These are phyloP conservation scores for Pichia cabralensis DNA, from an alignment of 805 yeast genomes.

Conservation along the genomic window DNA sequence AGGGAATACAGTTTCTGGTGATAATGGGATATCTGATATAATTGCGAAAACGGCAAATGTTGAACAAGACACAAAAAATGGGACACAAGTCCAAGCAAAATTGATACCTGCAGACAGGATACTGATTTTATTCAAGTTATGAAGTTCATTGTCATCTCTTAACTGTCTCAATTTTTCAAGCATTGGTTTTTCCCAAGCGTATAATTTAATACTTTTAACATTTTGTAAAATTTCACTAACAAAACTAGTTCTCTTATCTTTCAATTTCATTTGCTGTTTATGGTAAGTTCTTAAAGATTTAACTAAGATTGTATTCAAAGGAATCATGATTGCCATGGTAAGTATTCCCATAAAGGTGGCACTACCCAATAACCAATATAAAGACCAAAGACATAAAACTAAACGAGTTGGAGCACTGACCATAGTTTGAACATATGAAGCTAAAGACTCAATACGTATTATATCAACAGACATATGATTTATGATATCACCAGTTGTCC, in stretches of 20 bases:
- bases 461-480: conserved; percentile 75
- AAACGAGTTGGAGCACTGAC: conserved; percentile 53
- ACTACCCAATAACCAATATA: conserved; percentile 46
- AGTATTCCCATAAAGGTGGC: conserved; percentile 50
- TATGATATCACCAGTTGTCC: conserved; percentile 70
- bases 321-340: conserved; percentile 46
- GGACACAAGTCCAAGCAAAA: conserved; percentile 57
- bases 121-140: conserved; percentile 40
- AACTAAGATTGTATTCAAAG: conserved; percentile 42
- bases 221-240: conserved; percentile 51
- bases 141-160: conserved; percentile 50
- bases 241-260: conserved; percentile 48
- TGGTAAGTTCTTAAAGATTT: conserved; percentile 35
- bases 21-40: conserved; percentile 37
- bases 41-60: conserved; percentile 47
- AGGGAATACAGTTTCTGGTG: conserved; percentile 64
- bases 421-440: conserved; percentile 42
- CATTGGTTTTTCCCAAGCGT: conserved; percentile 66
- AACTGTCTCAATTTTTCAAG: conserved; percentile 37
- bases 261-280: conserved; percentile 49
- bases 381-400: conserved; percentile 40
- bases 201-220: conserved; percentile 55
- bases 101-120: conserved; percentile 34
- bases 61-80: conserved; percentile 53
- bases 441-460: conserved; percentile 47